Evolutionary conservation across 2,329 filamentous ascomycete genomes (phyloP).

Genomic region (Sordariomycetes sp.): DNA sequence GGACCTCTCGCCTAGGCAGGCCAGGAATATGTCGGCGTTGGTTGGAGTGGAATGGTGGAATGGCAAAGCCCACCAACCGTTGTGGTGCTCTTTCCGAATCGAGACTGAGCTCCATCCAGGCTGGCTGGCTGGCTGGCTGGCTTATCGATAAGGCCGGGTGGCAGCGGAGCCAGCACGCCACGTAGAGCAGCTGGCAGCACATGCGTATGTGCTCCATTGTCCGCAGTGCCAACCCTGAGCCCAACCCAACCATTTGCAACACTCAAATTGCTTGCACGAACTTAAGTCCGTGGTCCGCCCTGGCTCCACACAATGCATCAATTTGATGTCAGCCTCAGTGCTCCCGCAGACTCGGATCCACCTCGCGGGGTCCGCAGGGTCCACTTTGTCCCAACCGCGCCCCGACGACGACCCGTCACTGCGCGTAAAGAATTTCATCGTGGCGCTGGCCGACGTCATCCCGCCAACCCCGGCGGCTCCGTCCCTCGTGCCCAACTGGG

Average conservation of each 20-base stretch:
- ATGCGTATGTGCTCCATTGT: too few relatives aligned
- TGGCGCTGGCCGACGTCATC: background rate
- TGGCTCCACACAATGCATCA: background rate
- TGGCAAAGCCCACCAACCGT: background rate
- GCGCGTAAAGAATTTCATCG: background rate
- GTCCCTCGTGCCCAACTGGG: background rate
- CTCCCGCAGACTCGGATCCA: too few relatives aligned
- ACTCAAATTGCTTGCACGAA: too few relatives aligned
- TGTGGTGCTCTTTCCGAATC: background rate
- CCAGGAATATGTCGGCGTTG: too few relatives aligned
- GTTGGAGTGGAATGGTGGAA: too few relatives aligned
- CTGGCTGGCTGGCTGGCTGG: background rate
- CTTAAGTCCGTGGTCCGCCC: too few relatives aligned
- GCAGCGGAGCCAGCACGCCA: background rate
- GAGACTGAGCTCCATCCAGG: background rate
- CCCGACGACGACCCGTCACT: background rate
- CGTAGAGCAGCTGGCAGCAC: background rate
- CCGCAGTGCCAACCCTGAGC: too few relatives aligned
- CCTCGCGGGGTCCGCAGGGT: too few relatives aligned
- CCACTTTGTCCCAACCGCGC: too few relatives aligned
- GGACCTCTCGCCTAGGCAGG: too few relatives aligned
- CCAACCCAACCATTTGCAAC: too few relatives aligned
- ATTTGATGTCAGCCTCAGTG: too few relatives aligned
- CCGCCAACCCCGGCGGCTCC: background rate
- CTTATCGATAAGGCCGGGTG: background rate